A percentile compares a stretch with the other conserved stretches of the same genome.
Evolutionary conservation across 2,329 filamentous ascomycete genomes (phyloP).

Genomic region (Curvularia eragrostidis): DNA sequence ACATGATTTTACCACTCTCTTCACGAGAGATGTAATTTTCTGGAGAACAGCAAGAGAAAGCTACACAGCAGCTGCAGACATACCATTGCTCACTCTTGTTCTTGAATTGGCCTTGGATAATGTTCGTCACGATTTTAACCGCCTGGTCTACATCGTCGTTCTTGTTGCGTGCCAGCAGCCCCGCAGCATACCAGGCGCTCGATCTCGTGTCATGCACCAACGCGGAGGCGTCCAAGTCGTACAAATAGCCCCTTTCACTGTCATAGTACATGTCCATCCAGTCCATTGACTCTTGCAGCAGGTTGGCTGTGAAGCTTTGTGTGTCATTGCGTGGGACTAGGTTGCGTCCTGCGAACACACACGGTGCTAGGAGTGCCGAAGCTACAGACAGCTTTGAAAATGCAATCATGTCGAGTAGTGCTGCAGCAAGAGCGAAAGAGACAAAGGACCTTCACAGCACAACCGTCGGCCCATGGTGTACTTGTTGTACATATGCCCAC

Average conservation of each 20-base stretch:
- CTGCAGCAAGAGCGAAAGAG: constrained; percentile 1
- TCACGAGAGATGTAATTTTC: neutral
- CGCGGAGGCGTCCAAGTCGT: constrained; percentile 57
- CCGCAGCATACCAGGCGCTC: constrained; percentile 66
- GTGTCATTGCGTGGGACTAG: constrained; percentile 27
- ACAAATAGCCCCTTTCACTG: constrained; percentile 59
- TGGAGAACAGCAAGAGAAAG: neutral
- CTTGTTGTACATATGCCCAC: neutral
- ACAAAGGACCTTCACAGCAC: neutral
- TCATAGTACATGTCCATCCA: constrained; percentile 66
- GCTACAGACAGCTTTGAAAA: constrained; percentile 20
- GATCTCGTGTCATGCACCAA: constrained; percentile 64
- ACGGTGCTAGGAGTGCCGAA: constrained; percentile 16
- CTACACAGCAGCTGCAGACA: neutral
- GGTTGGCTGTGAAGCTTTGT: constrained; percentile 19
- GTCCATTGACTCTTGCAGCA: constrained; percentile 58
- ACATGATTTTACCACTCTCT: neutral
- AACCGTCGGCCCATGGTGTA: neutral
- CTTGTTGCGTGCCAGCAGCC: constrained; percentile 63
- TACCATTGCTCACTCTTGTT: constrained; percentile 63
- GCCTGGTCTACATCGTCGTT: constrained; percentile 59
- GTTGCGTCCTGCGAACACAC: constrained; percentile 14
- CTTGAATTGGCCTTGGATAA: constrained; percentile 62
- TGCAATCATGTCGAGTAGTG: constrained; percentile 12
- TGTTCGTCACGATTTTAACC: constrained; percentile 61